A percentile compares a stretch with the other conserved stretches of the same genome.
Conservation (phyloP, 2,329 filamentous ascomycete genomes). For the Neoarthrinium moseri region DNA sequence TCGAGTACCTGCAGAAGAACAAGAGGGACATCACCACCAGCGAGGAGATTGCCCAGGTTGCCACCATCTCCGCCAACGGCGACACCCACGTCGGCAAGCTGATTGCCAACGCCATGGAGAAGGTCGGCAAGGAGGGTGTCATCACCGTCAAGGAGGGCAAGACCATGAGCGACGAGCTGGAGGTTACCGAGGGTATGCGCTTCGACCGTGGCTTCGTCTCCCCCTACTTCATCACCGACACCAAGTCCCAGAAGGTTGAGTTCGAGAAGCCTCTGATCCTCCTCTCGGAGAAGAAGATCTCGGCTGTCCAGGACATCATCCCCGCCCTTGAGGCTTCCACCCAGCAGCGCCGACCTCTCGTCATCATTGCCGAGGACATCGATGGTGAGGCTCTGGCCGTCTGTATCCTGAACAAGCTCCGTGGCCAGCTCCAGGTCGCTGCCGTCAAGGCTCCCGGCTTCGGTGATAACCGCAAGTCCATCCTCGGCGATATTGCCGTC, state of each 20-base stretch:
- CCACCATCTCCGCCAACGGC: slow-evolving; percentile 97
- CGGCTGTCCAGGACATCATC: slow-evolving; percentile 97
- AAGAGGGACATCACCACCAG: slow-evolving; percentile 98
- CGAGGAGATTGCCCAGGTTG: slow-evolving; percentile 95
- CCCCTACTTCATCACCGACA: slow-evolving; percentile 99
- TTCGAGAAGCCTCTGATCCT: slow-evolving; percentile 99
- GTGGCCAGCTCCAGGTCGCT: slow-evolving; percentile 96
- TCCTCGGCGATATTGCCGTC: slow-evolving; percentile 93
- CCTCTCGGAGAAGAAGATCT: slow-evolving; percentile 99
- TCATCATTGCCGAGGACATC: slow-evolving; percentile 99
- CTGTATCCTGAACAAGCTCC: slow-evolving; percentile 99
- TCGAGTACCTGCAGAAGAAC: slow-evolving; percentile 91
- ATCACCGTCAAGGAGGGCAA: slow-evolving; percentile 99
- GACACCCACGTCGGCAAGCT: slow-evolving; percentile 93
- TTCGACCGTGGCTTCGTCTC: slow-evolving; percentile 99
- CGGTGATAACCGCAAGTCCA: slow-evolving; percentile 99
- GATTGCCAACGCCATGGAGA: slow-evolving; percentile 98
- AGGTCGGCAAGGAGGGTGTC: slow-evolving; percentile 99
- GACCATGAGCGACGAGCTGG: slow-evolving; percentile 95
- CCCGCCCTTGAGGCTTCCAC: slow-evolving; percentile 96
- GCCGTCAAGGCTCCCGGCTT: slow-evolving; percentile 99
- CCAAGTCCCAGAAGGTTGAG: slow-evolving; percentile 98
- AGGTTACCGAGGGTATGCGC: slow-evolving; percentile 99
- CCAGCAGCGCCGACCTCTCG: slow-evolving; percentile 88
- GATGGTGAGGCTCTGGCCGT: slow-evolving; percentile 97